Conservation (phyloP, 78 protist genomes). For the Protostelium mycophagum region DNA sequence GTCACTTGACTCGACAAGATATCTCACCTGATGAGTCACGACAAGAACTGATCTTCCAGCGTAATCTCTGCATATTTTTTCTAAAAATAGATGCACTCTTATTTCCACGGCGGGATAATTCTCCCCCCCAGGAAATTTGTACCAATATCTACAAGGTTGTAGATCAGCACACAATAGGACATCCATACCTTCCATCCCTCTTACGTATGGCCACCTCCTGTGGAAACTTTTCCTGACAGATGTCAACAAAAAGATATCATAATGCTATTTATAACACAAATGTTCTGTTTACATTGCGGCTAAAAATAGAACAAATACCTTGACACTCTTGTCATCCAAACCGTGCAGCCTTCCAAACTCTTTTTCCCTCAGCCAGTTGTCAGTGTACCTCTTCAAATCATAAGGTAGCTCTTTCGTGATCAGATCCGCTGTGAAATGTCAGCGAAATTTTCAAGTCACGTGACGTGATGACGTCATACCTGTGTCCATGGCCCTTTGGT, state of each 20-base stretch:
- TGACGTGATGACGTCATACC: not conserved
- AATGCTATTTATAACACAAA: not conserved
- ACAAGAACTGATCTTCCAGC: constrained; percentile 29
- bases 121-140: constrained; percentile 11
- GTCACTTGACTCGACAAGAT: not conserved
- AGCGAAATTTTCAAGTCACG: not conserved
- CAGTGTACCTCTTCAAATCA: constrained; percentile 3
- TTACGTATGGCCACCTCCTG: constrained; percentile 11
- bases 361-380: constrained; percentile 19
- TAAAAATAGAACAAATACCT: not conserved
- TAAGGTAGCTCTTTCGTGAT: constrained; percentile 28
- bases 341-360: constrained; percentile 52
- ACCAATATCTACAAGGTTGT: too few species aligned
- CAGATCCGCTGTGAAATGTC: not conserved
- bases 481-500: constrained; percentile 23
- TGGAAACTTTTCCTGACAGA: constrained; percentile 9
- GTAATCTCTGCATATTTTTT: constrained; percentile 26
- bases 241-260: not conserved
- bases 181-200: constrained; percentile 38
- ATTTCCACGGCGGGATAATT: constrained; percentile 30
- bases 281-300: not conserved
- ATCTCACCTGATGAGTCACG: constrained; percentile 30
- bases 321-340: constrained; percentile 4
- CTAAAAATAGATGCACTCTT: constrained; percentile 26
- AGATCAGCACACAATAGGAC: too few species aligned